A percentile compares a stretch with the other conserved stretches of the same genome.
Evolutionary conservation across 352 stramenopile species (phyloP).

Genomic region (Phytopythium kandeliae): DNA sequence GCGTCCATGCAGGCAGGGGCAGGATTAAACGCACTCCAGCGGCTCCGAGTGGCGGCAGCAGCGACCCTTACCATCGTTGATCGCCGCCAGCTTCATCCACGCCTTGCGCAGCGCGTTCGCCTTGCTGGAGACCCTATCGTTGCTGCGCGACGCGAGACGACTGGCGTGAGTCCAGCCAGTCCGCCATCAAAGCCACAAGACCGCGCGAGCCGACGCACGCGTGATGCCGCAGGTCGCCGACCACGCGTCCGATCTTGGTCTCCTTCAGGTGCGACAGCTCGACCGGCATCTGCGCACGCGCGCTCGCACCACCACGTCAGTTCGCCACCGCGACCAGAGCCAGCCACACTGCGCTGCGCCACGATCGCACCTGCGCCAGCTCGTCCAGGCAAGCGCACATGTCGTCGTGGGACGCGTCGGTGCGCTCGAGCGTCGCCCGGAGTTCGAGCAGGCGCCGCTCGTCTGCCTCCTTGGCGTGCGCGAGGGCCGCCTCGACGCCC

Average conservation of each 20-base stretch:
- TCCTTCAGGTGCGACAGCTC: slow-evolving; percentile 60
- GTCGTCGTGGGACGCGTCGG: slow-evolving; percentile 59
- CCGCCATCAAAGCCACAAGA: background rate
- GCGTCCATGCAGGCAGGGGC: no score
- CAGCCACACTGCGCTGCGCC: background rate
- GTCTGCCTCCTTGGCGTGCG: slow-evolving; percentile 40
- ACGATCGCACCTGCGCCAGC: slow-evolving; percentile 27
- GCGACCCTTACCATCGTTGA: no score
- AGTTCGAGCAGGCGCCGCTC: slow-evolving; percentile 49
- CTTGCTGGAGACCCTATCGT: slow-evolving; percentile 71
- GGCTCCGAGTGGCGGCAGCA: no score
- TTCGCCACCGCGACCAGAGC: background rate
- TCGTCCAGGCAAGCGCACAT: slow-evolving; percentile 49
- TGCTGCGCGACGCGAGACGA: slow-evolving; percentile 30
- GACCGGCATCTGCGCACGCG: slow-evolving; percentile 46
- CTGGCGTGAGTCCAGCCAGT: no score
- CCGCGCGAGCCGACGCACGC: slow-evolving; percentile 37
- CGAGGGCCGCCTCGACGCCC: slow-evolving; percentile 39
- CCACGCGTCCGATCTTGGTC: slow-evolving; percentile 53
- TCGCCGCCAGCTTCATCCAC: slow-evolving; percentile 64
- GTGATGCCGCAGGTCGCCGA: slow-evolving; percentile 68
- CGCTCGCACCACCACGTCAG: background rate
- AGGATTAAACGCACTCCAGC: no score
- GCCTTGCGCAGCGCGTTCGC: slow-evolving; percentile 58
- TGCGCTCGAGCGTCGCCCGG: slow-evolving; percentile 48